Percentiles rank a stretch among this genome's conserved stretches.
These are phyloP conservation scores for Tetragonia tetragonoides DNA, from an alignment of 148 eudicot species.

Conservation along the genomic window DNA sequence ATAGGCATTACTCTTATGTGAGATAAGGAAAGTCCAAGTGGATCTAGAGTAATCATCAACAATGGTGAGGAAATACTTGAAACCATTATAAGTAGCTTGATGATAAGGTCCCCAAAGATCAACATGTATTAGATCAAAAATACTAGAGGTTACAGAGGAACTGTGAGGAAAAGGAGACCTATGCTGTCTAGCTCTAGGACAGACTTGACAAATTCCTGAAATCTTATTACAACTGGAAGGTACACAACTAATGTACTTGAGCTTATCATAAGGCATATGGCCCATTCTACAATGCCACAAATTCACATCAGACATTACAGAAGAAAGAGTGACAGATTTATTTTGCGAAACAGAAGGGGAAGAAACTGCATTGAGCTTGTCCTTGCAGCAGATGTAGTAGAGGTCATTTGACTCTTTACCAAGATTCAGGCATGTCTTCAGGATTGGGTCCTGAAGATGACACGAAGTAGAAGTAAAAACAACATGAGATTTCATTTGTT, in stretches of 20 bases:
- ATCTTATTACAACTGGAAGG: neutral
- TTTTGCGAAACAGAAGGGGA: neutral
- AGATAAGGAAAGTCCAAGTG: too few species aligned
- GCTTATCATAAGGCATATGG: neutral
- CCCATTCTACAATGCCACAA: constrained; percentile 3
- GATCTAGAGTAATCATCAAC: too few species aligned
- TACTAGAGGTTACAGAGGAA: too few species aligned
- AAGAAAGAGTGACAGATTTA: too few species aligned
- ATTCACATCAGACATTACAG: neutral
- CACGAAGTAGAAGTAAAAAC: neutral
- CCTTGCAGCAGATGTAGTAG: neutral
- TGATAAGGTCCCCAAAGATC: constrained; percentile 1
- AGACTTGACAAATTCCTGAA: neutral
- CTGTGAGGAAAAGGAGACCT: neutral
- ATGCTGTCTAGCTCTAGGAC: neutral
- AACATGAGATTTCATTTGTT: neutral
- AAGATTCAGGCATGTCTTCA: neutral
- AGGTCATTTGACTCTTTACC: neutral
- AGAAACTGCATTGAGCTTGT: neutral
- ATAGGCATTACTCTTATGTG: too few species aligned
- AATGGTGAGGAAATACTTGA: neutral
- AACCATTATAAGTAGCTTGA: neutral
- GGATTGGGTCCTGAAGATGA: neutral
- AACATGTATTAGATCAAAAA: neutral
- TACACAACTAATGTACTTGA: neutral